phyloP scores from a whole-genome alignment of 371 early-diverging fungal genomes.

The Blakeslea trispora region DNA sequence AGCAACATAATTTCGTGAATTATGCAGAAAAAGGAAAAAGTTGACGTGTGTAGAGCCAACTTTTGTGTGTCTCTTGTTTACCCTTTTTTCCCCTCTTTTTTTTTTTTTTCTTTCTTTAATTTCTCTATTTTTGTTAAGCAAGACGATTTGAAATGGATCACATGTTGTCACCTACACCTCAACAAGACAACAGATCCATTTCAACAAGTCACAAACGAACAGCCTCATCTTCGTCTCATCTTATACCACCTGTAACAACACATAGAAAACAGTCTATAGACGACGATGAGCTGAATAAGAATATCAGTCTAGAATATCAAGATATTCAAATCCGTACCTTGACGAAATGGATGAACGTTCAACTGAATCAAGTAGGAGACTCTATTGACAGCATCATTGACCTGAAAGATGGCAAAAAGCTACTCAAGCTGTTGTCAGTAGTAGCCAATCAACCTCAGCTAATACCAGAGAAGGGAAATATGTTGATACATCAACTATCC shows the following conservation, averaged over 20 bases:
- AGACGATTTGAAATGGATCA: background rate
- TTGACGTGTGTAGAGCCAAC: too few species aligned
- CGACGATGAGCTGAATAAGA: conserved; percentile 30
- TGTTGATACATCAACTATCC: conserved; percentile 77
- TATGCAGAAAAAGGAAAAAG: too few species aligned
- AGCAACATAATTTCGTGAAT: too few species aligned
- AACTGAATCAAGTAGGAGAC: conserved; percentile 57
- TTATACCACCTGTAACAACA: conserved; percentile 24
- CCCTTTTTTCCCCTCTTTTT: conserved; percentile 1
- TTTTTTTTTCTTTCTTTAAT: background rate
- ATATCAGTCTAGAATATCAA: conserved; percentile 47
- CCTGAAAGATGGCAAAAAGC: conserved; percentile 62
- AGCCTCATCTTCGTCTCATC: conserved; percentile 12
- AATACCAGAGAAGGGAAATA: conserved; percentile 62
- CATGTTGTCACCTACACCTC: background rate
- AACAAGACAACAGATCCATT: conserved; percentile 12
- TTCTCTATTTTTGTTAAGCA: conserved; percentile 2
- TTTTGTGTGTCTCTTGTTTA: background rate
- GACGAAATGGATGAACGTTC: conserved; percentile 82
- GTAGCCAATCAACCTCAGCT: conserved; percentile 48
- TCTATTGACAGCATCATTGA: conserved; percentile 51
- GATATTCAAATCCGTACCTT: conserved; percentile 78
- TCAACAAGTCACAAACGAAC: conserved; percentile 3
- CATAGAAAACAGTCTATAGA: conserved; percentile 14
- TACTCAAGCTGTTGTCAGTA: conserved; percentile 59